Percentiles rank a stretch among this genome's conserved stretches.
These are phyloP conservation scores for Alnus glutinosa DNA, from an alignment of 306 rosid species.

Conservation along the genomic window DNA sequence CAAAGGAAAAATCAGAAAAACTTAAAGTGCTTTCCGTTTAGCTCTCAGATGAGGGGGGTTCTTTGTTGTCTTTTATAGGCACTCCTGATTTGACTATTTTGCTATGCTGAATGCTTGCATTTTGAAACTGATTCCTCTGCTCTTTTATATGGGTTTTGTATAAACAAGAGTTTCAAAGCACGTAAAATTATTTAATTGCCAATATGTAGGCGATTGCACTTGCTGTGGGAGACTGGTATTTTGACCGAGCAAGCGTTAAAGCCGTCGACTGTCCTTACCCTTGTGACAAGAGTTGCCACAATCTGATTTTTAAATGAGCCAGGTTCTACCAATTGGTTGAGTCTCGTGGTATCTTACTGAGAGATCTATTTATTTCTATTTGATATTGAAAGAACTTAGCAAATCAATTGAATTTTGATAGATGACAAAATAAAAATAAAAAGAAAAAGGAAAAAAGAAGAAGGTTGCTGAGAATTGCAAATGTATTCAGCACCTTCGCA, in stretches of 20 bases:
- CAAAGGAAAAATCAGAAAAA: neutral
- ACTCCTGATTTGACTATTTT: neutral
- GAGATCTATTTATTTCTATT: slow-evolving; percentile 5
- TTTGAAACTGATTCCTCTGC: neutral
- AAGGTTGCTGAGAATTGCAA: slow-evolving; percentile 39
- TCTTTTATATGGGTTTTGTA: neutral
- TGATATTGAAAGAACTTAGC: slow-evolving; percentile 13
- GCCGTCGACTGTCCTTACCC: slow-evolving; percentile 87
- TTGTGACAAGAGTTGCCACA: slow-evolving; percentile 84
- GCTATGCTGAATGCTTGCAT: neutral
- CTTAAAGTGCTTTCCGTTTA: neutral
- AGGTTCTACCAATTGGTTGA: slow-evolving; percentile 20
- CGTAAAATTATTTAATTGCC: slow-evolving; percentile 20
- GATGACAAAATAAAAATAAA: slow-evolving; percentile 23
- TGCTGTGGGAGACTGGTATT: slow-evolving; percentile 97
- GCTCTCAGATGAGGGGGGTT: neutral
- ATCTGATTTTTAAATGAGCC: slow-evolving; percentile 65
- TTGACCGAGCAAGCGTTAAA: slow-evolving; percentile 66
- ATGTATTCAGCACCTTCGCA: slow-evolving; percentile 32
- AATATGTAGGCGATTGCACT: slow-evolving; percentile 70
- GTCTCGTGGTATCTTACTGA: slow-evolving; percentile 2
- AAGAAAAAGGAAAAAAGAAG: slow-evolving; percentile 8
- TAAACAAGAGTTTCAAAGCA: neutral
- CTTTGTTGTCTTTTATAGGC: neutral
- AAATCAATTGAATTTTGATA: slow-evolving; percentile 36